phyloP scores from a whole-genome alignment of 306 rosid species.

The Betula pendula region DNA sequence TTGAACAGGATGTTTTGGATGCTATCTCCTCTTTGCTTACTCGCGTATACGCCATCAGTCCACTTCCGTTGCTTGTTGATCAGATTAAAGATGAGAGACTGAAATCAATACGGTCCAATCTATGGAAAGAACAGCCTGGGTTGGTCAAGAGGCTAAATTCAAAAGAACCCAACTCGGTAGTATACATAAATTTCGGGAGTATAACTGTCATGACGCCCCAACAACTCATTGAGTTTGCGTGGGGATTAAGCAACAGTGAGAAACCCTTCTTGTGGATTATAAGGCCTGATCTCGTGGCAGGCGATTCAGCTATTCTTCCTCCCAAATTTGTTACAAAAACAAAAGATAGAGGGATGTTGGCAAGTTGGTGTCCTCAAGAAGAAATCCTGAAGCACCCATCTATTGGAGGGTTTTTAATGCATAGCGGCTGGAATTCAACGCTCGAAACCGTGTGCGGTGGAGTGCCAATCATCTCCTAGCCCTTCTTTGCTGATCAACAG shows the following conservation, averaged over 20 bases:
- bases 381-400: conserved; percentile 17
- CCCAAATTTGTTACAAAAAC: background rate
- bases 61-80: background rate
- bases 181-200: conserved; percentile 22
- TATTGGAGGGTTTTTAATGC: conserved; percentile 14
- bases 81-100: background rate
- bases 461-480: conserved; percentile 26
- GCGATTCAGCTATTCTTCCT: conserved; percentile 13
- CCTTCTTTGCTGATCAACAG: conserved; percentile 28
- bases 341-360: conserved; percentile 14
- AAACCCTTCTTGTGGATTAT: conserved; percentile 31
- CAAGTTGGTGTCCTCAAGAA: conserved; percentile 31
- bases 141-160: conserved; percentile 26
- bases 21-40: conserved; percentile 5
- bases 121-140: conserved; percentile 20
- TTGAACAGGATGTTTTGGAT: conserved; percentile 9
- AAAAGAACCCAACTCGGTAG: conserved; percentile 18
- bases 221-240: conserved; percentile 27
- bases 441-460: conserved; percentile 19
- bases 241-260: conserved; percentile 32
- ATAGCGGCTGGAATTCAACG: conserved; percentile 21
- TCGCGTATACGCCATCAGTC: background rate
- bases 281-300: conserved; percentile 25
- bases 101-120: background rate
- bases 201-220: conserved; percentile 15